Conservation (phyloP, 176 grass and related monocot species). For the Oryza nivara region DNA sequence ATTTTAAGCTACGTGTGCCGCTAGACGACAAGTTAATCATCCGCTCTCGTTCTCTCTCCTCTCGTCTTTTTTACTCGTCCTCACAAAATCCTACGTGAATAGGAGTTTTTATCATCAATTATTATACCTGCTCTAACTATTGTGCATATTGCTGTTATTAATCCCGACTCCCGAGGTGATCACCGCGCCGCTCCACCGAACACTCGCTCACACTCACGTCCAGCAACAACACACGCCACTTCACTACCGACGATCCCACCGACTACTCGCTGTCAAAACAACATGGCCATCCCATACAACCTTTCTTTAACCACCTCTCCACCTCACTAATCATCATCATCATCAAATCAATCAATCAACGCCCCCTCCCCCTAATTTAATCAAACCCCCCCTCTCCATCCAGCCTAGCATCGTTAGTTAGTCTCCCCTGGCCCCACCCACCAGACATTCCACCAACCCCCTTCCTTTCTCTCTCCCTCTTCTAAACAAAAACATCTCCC, state of each 20-base stretch:
- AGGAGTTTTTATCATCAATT: too few relatives aligned
- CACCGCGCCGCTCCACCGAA: background rate
- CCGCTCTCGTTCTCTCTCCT: too few relatives aligned
- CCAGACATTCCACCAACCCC: conserved; percentile 1
- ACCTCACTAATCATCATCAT: background rate
- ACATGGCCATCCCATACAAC: background rate
- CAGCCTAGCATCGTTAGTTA: background rate
- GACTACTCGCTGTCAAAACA: background rate
- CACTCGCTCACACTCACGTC: background rate
- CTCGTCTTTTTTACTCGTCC: too few relatives aligned
- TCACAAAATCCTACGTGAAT: too few relatives aligned
- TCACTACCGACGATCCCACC: background rate
- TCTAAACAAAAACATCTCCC: background rate
- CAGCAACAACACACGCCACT: background rate
- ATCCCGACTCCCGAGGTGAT: too few relatives aligned
- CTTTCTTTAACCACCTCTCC: background rate
- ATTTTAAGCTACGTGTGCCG: too few relatives aligned
- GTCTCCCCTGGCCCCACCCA: background rate
- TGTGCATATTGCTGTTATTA: too few relatives aligned
- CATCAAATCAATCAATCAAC: background rate
- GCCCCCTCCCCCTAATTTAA: background rate
- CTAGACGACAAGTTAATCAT: too few relatives aligned
- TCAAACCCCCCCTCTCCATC: background rate
- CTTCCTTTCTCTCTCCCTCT: background rate
- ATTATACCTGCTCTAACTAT: too few relatives aligned